phyloP scores from a whole-genome alignment of 2,329 filamentous ascomycete genomes.

The Coccinonectria pachysandricola region DNA sequence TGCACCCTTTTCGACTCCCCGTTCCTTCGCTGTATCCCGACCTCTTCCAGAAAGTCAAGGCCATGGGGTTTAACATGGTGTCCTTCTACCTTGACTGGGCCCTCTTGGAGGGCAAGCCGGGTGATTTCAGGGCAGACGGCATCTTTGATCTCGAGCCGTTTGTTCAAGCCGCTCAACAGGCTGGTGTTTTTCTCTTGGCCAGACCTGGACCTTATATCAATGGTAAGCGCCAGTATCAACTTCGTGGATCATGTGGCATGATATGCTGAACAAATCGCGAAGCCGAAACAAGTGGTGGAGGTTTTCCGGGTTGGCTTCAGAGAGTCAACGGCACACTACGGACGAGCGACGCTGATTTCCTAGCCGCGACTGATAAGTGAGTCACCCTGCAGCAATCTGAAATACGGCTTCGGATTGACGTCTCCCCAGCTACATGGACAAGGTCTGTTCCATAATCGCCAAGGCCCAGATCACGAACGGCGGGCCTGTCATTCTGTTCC shows the following conservation, averaged over 20 bases:
- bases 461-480: constrained; percentile 73
- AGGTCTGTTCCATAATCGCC: constrained; percentile 57
- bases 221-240: no score
- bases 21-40: constrained; percentile 49
- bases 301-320: constrained; percentile 72
- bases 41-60: constrained; percentile 73
- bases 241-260: no score
- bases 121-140: constrained; percentile 58
- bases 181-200: constrained; percentile 69
- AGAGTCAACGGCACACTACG: constrained; percentile 54
- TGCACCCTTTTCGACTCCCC: constrained; percentile 54
- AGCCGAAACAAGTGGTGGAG: constrained; percentile 67
- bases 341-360: constrained; percentile 49
- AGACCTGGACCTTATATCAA: constrained; percentile 68
- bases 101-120: constrained; percentile 61
- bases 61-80: constrained; percentile 67
- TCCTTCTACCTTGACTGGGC: constrained; percentile 77
- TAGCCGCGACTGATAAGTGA: constrained; percentile 57
- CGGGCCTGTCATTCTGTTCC: constrained; percentile 67
- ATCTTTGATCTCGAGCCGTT: constrained; percentile 65
- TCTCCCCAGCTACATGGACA: constrained; percentile 34
- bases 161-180: constrained; percentile 61
- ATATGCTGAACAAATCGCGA: no score
- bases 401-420: background rate
- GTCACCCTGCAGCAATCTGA: no score